Evolutionary conservation across 345 rosid species (phyloP).

Genomic region (Lagerstroemia speciosa): DNA sequence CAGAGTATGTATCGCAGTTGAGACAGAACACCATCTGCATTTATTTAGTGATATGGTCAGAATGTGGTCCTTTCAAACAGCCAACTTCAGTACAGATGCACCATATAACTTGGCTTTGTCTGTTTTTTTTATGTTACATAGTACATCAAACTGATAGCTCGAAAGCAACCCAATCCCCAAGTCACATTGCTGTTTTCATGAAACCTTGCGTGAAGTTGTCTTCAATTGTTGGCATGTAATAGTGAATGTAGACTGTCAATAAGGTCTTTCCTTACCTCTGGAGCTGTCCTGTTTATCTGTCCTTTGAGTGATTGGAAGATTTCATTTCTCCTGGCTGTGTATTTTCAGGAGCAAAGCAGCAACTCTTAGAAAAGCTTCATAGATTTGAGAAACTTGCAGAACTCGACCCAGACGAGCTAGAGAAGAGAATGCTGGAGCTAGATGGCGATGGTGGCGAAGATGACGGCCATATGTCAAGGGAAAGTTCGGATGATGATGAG

Average conservation of each 20-base stretch:
- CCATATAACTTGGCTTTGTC: neutral
- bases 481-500: slow-evolving; percentile 21
- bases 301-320: too few relatives aligned
- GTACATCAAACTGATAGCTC: slow-evolving; percentile 2
- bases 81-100: neutral
- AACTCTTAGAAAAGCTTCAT: slow-evolving; percentile 65
- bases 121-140: neutral
- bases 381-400: slow-evolving; percentile 74
- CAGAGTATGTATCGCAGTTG: slow-evolving; percentile 49
- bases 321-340: neutral
- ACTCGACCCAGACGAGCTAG: slow-evolving; percentile 77
- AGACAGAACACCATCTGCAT: neutral
- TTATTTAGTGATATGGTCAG: neutral
- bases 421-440: slow-evolving; percentile 48
- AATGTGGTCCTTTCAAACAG: neutral
- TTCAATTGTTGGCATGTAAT: neutral
- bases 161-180: slow-evolving; percentile 19
- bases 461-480: slow-evolving; percentile 3
- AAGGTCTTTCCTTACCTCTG: too few relatives aligned
- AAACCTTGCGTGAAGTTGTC: neutral
- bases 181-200: slow-evolving; percentile 1
- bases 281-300: neutral
- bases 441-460: slow-evolving; percentile 18
- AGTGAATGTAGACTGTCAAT: neutral
- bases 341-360: slow-evolving; percentile 65